Evolutionary conservation across 2,329 filamentous ascomycete species (phyloP), one percentile per base, ranked within the genome.

Genomic region (Trichoderma oligosporum): DNA sequence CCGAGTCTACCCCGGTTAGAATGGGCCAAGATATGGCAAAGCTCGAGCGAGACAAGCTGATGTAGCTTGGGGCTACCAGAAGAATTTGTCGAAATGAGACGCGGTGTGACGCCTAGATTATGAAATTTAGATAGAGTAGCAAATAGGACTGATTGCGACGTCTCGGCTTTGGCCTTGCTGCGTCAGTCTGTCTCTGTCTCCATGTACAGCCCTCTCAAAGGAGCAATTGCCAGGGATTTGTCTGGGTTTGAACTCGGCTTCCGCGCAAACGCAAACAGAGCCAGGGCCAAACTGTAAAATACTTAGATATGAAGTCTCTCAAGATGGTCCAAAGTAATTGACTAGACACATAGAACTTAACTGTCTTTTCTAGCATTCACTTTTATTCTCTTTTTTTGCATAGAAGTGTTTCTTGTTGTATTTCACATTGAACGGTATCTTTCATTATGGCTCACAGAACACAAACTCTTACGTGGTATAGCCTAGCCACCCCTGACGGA

Each of bases 401-500:
- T n/a, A n/a, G n/a, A 7, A 12, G 9, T 3, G 5, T n/a, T 14
- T 12, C 27, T 9, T 6, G 7, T 2, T 44, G 11, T n/a, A 24
- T 14, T 4, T 18, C 41, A 24, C 22, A 39, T n/a, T n/a, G n/a
- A n/a, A n/a, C 47, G 7, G 29, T 16, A 16, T 20, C 24, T 1
- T 18, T 8, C 7, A 4, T n/a, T 27, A 46, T 36, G 41, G 31
- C 52, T 31, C 31, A 38, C 4, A n/a, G 7, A 11, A n/a, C 22
- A 38, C 41, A 20, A 8, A 45, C 24, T 7, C 35, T 18, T 4
- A 29, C 11, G 16, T 61, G 61, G 59, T n/a, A 36, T 5, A 46
- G 46, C 7, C 55, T 58, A 9, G 54, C 41, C 14, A 45, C 61
- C 4, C 51, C 57, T 2, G 46, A 57, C 2, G 24, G 57, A 51